Evolutionary conservation across 2,329 filamentous ascomycete genomes (phyloP).

Genomic region (Ambrosiella xylebori): DNA sequence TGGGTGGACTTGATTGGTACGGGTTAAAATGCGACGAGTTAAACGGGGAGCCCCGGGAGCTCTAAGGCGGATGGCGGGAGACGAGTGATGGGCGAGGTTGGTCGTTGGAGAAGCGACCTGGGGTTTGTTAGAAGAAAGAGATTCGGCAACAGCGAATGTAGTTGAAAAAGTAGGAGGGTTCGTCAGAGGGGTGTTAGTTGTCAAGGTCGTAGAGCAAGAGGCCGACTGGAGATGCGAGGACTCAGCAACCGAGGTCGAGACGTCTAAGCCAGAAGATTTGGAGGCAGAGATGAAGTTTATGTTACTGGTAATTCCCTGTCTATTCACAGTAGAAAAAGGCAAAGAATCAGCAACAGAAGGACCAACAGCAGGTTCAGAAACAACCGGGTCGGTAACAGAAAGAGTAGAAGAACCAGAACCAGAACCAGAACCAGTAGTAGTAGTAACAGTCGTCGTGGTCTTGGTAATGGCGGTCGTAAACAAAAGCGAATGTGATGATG

Average conservation of each 20-base stretch:
- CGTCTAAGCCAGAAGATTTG: too few species aligned
- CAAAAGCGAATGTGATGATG: neutral
- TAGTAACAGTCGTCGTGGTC: neutral
- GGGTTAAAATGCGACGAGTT: neutral
- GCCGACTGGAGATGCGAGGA: too few species aligned
- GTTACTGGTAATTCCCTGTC: too few species aligned
- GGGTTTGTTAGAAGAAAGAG: too few species aligned
- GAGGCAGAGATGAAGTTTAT: too few species aligned
- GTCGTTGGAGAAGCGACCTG: neutral
- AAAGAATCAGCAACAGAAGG: neutral
- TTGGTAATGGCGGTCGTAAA: neutral
- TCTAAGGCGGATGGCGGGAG: neutral
- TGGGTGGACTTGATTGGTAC: neutral
- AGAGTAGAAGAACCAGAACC: neutral
- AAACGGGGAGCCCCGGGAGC: conserved; percentile 1
- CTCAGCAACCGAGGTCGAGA: too few species aligned
- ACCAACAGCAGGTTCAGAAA: neutral
- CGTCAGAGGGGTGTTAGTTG: too few species aligned
- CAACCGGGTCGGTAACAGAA: too few species aligned
- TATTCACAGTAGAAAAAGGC: too few species aligned
- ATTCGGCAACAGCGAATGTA: too few species aligned
- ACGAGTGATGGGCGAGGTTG: neutral
- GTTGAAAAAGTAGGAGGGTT: too few species aligned
- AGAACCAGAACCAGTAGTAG: neutral
- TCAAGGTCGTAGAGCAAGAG: too few species aligned